phyloP scores from a whole-genome alignment of 2,329 filamentous ascomycete genomes.

The Diaporthe aspalathi region DNA sequence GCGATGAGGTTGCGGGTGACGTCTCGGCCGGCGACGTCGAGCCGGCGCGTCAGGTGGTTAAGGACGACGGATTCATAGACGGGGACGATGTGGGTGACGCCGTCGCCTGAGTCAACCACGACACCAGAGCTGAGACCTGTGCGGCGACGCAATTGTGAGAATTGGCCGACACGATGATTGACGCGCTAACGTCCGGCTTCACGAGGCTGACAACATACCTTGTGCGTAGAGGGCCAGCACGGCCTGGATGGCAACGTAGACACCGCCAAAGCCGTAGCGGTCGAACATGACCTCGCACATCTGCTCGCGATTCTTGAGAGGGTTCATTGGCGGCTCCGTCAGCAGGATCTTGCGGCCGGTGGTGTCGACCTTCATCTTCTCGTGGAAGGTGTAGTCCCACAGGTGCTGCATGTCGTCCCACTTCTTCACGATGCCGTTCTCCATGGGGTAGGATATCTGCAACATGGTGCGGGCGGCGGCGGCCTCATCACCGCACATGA shows the following conservation, averaged over 20 bases:
- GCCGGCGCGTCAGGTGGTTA: constrained; percentile 92
- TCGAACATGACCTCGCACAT: constrained; percentile 99
- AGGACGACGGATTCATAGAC: constrained; percentile 98
- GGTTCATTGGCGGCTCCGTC: constrained; percentile 98
- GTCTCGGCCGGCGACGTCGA: constrained; percentile 96
- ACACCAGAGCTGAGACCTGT: constrained; percentile 88
- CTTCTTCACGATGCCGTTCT: constrained; percentile 99
- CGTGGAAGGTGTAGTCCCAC: constrained; percentile 98
- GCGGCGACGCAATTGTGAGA: neutral
- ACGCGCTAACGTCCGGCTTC: neutral
- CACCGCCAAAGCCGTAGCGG: constrained; percentile 92
- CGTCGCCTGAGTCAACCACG: constrained; percentile 98
- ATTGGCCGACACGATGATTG: neutral
- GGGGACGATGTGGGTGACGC: constrained; percentile 97
- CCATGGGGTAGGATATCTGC: constrained; percentile 99
- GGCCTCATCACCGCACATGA: constrained; percentile 99
- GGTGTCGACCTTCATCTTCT: constrained; percentile 95
- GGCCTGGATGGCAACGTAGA: constrained; percentile 98
- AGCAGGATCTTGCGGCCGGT: constrained; percentile 95
- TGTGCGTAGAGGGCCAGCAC: constrained; percentile 96
- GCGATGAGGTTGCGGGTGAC: constrained; percentile 99
- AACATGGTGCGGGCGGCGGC: constrained; percentile 96
- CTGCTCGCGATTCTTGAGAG: constrained; percentile 93
- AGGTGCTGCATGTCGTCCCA: constrained; percentile 99
- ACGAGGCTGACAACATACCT: constrained; percentile 64